Evolutionary conservation across 306 rosid species (phyloP).

Genomic region (Cajanus cajan): DNA sequence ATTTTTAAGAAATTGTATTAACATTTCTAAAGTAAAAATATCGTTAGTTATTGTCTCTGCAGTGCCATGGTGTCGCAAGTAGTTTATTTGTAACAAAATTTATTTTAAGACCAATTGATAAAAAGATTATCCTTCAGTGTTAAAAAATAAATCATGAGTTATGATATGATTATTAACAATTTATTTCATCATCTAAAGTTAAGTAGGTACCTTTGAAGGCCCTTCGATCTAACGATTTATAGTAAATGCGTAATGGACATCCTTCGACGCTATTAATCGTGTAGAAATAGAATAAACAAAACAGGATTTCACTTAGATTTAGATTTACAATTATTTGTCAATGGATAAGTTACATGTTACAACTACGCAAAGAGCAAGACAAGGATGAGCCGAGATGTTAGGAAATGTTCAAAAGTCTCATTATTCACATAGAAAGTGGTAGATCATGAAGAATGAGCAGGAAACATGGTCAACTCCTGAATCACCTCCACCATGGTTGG

Average conservation of each 20-base stretch:
- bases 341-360: neutral
- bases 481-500: slow-evolving; percentile 57
- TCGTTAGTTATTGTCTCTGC: no score
- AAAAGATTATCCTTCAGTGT: neutral
- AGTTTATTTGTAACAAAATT: no score
- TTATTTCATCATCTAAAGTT: neutral
- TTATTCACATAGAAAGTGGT: neutral
- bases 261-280: neutral
- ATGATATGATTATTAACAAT: neutral
- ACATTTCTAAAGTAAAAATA: no score
- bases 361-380: neutral
- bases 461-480: slow-evolving; percentile 42
- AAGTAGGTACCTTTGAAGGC: neutral
- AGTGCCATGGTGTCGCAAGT: no score
- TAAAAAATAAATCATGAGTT: neutral
- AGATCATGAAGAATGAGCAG: slow-evolving; percentile 28
- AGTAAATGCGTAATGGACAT: no score
- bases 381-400: neutral
- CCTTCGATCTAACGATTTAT: neutral
- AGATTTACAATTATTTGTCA: slow-evolving; percentile 9
- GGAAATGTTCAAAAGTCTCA: slow-evolving; percentile 9
- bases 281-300: neutral
- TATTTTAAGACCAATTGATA: no score
- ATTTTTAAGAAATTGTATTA: no score
- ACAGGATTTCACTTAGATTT: neutral